Evolutionary conservation across 2,329 filamentous ascomycete genomes (phyloP).

Genomic region (Aspergillus quadrilineatus): DNA sequence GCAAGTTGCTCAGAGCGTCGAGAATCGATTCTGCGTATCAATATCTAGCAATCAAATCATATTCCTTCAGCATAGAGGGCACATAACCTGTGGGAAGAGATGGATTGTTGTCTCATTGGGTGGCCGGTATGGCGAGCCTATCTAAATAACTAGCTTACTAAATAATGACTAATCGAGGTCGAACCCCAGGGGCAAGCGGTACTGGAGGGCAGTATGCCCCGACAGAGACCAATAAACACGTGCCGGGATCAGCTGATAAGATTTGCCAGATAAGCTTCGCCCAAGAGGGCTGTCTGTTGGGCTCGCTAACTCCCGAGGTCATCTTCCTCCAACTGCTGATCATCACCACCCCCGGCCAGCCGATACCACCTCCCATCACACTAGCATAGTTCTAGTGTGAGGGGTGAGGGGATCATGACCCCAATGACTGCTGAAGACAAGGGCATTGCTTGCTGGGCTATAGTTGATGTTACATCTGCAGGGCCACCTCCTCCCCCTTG

Average conservation of each 20-base stretch:
- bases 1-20: too few relatives aligned
- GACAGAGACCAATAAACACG: not conserved
- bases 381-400: not conserved
- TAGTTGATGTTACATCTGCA: not conserved
- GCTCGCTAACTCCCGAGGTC: not conserved
- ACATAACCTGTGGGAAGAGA: too few relatives aligned
- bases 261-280: not conserved
- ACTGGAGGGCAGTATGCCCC: too few relatives aligned
- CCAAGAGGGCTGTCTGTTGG: not conserved
- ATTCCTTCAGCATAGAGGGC: too few relatives aligned
- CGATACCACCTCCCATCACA: not conserved
- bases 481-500: conserved; percentile 1
- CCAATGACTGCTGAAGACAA: not conserved
- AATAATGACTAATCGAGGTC: too few relatives aligned
- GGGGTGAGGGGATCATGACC: not conserved
- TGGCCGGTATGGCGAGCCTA: too few relatives aligned
- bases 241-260: not conserved
- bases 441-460: not conserved
- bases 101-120: too few relatives aligned
- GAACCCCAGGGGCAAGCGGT: too few relatives aligned
- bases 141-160: too few relatives aligned
- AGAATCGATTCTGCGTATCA: too few relatives aligned
- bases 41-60: too few relatives aligned
- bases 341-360: not conserved
- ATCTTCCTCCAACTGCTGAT: not conserved